These are phyloP conservation scores for Rosa lucieae DNA, from an alignment of 306 rosid species.

Conservation along the genomic window DNA sequence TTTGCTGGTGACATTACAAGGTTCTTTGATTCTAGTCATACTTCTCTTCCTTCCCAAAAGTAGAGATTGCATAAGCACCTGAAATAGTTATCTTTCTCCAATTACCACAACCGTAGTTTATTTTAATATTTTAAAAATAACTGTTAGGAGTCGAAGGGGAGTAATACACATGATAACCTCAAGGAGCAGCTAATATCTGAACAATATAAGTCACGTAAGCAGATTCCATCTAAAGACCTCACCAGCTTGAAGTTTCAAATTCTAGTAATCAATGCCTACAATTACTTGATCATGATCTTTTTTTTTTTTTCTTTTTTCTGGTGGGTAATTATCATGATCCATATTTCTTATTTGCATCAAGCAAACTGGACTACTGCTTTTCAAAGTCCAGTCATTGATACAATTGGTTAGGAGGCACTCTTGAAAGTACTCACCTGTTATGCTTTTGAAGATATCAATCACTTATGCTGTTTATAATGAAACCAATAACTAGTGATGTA, in stretches of 20 bases:
- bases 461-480: background rate
- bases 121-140: background rate
- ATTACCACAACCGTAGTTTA: background rate
- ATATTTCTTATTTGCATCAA: background rate
- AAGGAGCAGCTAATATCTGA: background rate
- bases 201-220: background rate
- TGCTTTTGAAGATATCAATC: slow-evolving; percentile 9
- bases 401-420: background rate
- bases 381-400: background rate
- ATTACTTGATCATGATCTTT: background rate
- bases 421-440: background rate
- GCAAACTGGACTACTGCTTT: background rate
- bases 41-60: background rate
- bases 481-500: slow-evolving; percentile 4
- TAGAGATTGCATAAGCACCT: background rate
- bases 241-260: background rate
- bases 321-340: background rate
- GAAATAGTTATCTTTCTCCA: background rate
- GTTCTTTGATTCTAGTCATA: slow-evolving; percentile 17
- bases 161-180: background rate
- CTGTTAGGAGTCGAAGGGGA: background rate
- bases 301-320: background rate
- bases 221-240: background rate
- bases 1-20: slow-evolving; percentile 59
- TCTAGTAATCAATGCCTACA: background rate